phyloP scores from a whole-genome alignment of 805 yeast genomes.

The Debaryomyces maramus region DNA sequence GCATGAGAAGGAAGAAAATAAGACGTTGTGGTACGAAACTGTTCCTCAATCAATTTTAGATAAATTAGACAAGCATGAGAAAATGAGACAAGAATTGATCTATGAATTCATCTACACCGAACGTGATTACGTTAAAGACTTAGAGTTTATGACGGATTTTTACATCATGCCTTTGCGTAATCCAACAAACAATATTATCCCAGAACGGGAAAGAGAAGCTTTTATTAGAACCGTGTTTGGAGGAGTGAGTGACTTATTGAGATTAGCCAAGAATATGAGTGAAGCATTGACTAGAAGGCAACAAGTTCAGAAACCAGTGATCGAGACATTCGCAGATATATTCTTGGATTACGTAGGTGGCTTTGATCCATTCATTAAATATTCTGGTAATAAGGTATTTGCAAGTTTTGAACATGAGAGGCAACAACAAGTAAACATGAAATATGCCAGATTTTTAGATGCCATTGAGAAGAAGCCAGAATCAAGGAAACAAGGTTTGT shows the following conservation, averaged over 20 bases:
- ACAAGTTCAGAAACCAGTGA: constrained; percentile 82
- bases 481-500: constrained; percentile 84
- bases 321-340: constrained; percentile 83
- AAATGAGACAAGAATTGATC: constrained; percentile 91
- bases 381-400: constrained; percentile 92
- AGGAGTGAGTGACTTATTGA: constrained; percentile 82
- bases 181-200: constrained; percentile 71
- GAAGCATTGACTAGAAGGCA: constrained; percentile 82
- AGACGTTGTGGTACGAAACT: constrained; percentile 89
- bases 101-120: constrained; percentile 93
- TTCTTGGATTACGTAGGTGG: constrained; percentile 79
- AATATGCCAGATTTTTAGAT: constrained; percentile 90
- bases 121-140: constrained; percentile 90
- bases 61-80: constrained; percentile 76
- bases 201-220: constrained; percentile 84
- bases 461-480: constrained; percentile 85
- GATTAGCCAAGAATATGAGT: constrained; percentile 79
- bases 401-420: constrained; percentile 95
- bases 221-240: constrained; percentile 90
- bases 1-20: constrained; percentile 69
- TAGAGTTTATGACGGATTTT: constrained; percentile 89
- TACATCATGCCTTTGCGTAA: constrained; percentile 91
- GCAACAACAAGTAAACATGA: constrained; percentile 85
- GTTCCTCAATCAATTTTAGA: constrained; percentile 81
- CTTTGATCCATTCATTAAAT: constrained; percentile 89